Base-by-base conservation (phyloP, 2,329 filamentous ascomycete genomes). In the Aureobasidium sp. region DNA sequence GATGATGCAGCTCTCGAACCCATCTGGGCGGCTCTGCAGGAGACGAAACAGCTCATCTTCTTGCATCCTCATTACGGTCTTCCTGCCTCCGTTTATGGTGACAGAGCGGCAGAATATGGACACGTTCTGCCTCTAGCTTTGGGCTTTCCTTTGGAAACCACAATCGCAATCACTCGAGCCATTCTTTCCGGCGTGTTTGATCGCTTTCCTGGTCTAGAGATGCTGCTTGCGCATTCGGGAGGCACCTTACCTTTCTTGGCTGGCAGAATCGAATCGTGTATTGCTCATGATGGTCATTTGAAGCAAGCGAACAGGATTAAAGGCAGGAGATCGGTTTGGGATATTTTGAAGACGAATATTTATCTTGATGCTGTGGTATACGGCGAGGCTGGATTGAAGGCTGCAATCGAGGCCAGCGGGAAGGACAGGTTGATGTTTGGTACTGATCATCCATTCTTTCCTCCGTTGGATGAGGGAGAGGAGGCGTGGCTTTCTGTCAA, bases 1-100 rank as follows among this genome's bases (percentile, higher is more conserved):
- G 92, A 97, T 71, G 92, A 97, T 73, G 81, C 83, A 2, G 75
- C 77, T 0, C 76, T 97, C 29, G 81, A 93, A 39, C 85, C 88
- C 0, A 81, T 97, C 12, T 90, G 91, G 74, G 73, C 80, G 12
- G 86, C 87, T 0, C 75, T 97, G 1, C 84, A 90, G 46, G 81
- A 82, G 44, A 82, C 83, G 0, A 74, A 79, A 8, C 78, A 90
- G 37, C 78, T 89, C 27, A 79, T 96, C 53, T 97, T 97, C 76
- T 74, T 97, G 57, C 92, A 97, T 74, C 92, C 92, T 32, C 92
- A 97, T 75, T 96, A 97, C 72, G 92, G 92, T 1, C 82, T 97
- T 2, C 92, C 91, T 0, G 83, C 84, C 63, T 83, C 85, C 9
- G 90, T 95, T 3, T 96, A 89, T 76, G 92, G 92, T 0, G 84